Evolutionary conservation across 2,329 filamentous ascomycete species (phyloP), one percentile per base, ranked within the genome.

Genomic region (Phialocephala subalpina): DNA sequence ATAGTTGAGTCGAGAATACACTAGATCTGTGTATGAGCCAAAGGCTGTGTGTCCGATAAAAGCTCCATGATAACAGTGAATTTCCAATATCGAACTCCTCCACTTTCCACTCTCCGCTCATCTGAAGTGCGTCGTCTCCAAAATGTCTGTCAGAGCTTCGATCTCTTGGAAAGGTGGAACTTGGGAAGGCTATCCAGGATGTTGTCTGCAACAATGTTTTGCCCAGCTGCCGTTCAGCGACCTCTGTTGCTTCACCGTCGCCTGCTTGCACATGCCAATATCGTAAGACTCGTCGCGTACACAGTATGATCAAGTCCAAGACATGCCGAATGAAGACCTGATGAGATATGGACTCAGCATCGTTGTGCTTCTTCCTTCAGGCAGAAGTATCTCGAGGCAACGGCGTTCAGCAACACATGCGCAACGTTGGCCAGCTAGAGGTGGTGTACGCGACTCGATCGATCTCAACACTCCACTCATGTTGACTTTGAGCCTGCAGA

Each of bases 231-330:
- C 9, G 4, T 33, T 4, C 4, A 33, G 29, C 4, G 29, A n/a
- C 18, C 12, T 14, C 38, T 12, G 5, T 16, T 6, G 38, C 38
- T 12, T 42, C 38, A 42, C 38, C 12, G 38, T 12, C 38, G 5
- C 12, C 14, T 53, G 25, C 49, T 29, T 53, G 49, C 49, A 27
- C 49, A 53, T 53, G 49, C 49, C n/a, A 49, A 49, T 22, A 22
- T 22, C 4, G n/a, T 11, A 25, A 22, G n/a, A 9, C 45, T 25
- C 11, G 45, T 7, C 29, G 49, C 25, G 5, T 29, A 29, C 49
- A 18, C 11, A 25, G 14, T 29, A 49, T n/a, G 2, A 27, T 25
- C n/a, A 20, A 53, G 14, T 11, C 47, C 27, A 29, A 53, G 25
- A 53, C 49, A 53, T 27, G 25, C 18, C 14, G 25, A 33, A 29